Evolutionary conservation across 345 rosid genomes (phyloP), one percentile per base, ranked within the genome.

Genomic region (Citrus hindsii): DNA sequence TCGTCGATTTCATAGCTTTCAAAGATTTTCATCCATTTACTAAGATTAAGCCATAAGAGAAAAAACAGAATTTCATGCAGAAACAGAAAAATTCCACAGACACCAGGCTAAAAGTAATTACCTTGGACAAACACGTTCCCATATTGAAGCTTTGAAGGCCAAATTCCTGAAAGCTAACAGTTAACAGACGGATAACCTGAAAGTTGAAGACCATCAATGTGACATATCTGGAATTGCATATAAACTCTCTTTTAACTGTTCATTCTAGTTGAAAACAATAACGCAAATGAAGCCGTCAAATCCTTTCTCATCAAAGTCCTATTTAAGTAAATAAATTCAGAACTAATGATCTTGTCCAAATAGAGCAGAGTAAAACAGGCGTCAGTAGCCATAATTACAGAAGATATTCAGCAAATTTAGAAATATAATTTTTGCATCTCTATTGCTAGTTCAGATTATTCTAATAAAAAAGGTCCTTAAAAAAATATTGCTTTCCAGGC

Each of bases 51-150:
- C 69, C 58, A 13, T 46, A 46, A 63, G 59, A 74, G 16, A 27
- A 75, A 64, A 75, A 74, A 9, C 51, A 40, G 14, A 63, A 63
- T 24, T 46, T 28, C 60, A 64, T 2, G 10, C 0, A 74, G 35
- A 74, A 61, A 65, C n/a, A 22, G 32, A 64, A 75, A 75, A 75
- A 24, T 64, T 63, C 46, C 0, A 22, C 71, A 13, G 48, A 64
- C 40, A 10, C 12, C 77, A 25, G 33, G 74, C 27, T 27, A 48
- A 59, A 69, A 40, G 33, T 9, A 72, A 30, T 82, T 71, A 88
- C 93, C 91, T 77, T 88, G 51, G 79, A 40, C 74, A 84, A 80
- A 82, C 91, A 88, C 58, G 60, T 65, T 59, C 93, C 93, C 93
- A 90, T 90, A 38, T 73, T 73, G 78, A 81, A 69, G 77, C 59